A percentile compares a stretch with the other conserved stretches of the same genome.
Evolutionary conservation across 2,329 filamentous ascomycete genomes (phyloP).

Genomic region (Verticillium alfalfae): DNA sequence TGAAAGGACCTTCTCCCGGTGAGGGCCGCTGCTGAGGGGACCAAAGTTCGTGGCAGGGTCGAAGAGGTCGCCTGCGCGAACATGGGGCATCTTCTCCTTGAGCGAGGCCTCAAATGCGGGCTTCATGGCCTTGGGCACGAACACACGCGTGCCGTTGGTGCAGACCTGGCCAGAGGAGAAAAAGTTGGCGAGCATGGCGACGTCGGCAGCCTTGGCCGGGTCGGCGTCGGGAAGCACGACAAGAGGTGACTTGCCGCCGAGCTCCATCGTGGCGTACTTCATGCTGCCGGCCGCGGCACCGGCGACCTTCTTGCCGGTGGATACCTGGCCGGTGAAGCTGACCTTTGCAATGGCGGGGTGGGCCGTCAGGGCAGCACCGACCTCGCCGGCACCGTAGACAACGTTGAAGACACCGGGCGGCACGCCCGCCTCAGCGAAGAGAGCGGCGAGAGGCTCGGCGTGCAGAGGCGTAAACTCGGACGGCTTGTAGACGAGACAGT

Average conservation of each 20-base stretch:
- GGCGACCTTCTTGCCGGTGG: conserved; percentile 78
- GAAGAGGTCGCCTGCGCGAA: conserved; percentile 70
- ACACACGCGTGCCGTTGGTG: conserved; percentile 87
- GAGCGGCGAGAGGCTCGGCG: conserved; percentile 65
- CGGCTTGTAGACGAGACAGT: conserved; percentile 88
- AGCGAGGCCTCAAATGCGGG: conserved; percentile 62
- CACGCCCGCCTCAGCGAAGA: conserved; percentile 74
- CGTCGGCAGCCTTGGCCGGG: conserved; percentile 74
- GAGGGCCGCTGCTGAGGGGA: conserved; percentile 68
- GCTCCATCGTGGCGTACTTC: conserved; percentile 91
- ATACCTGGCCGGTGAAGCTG: conserved; percentile 83
- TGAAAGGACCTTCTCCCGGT: conserved; percentile 70
- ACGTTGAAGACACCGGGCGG: conserved; percentile 84
- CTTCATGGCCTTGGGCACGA: conserved; percentile 65
- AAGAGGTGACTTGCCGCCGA: conserved; percentile 80
- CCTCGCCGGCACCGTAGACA: conserved; percentile 72
- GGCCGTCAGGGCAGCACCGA: conserved; percentile 68
- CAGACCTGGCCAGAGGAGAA: conserved; percentile 89
- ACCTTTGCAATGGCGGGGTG: conserved; percentile 76
- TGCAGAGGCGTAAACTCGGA: conserved; percentile 86
- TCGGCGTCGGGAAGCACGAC: conserved; percentile 77
- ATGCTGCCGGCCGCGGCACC: conserved; percentile 68
- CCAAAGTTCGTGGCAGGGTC: conserved; percentile 75
- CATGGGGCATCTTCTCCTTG: conserved; percentile 69
- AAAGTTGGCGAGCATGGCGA: conserved; percentile 92